Evolutionary conservation across 768 basidiomycete species (phyloP).

Genomic region (Termitomyces sp.): DNA sequence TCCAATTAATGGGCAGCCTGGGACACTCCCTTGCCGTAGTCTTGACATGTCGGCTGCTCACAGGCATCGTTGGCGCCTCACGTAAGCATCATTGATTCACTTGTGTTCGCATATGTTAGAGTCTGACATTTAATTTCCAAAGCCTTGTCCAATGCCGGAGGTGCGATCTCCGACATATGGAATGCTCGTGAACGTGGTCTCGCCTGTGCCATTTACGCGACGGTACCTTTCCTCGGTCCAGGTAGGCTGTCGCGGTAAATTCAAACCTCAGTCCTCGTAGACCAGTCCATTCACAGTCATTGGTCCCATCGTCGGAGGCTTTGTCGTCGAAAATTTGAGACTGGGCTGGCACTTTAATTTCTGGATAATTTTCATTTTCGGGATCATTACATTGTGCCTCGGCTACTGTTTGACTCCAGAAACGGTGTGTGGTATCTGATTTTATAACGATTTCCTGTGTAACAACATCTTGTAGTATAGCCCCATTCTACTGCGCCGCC

Average conservation of each 20-base stretch:
- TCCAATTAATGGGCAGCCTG: slow-evolving; percentile 50
- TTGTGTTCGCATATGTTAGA: background rate
- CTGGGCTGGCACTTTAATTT: slow-evolving; percentile 62
- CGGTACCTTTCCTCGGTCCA: slow-evolving; percentile 54
- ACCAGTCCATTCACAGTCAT: slow-evolving; percentile 31
- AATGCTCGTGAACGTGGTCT: slow-evolving; percentile 53
- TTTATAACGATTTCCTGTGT: background rate
- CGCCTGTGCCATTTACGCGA: slow-evolving; percentile 53
- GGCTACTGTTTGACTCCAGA: slow-evolving; percentile 50
- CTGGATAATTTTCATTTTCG: slow-evolving; percentile 58
- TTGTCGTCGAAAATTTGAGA: slow-evolving; percentile 39
- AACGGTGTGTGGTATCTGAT: slow-evolving; percentile 34
- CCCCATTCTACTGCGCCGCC: slow-evolving; percentile 52
- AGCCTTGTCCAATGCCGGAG: slow-evolving; percentile 58
- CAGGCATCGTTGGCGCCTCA: slow-evolving; percentile 54
- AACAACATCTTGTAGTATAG: slow-evolving; percentile 35
- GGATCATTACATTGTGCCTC: slow-evolving; percentile 36
- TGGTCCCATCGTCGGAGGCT: slow-evolving; percentile 69
- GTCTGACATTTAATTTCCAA: slow-evolving; percentile 5
- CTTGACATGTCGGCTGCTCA: slow-evolving; percentile 47
- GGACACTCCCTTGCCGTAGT: slow-evolving; percentile 43
- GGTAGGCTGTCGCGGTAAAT: slow-evolving; percentile 22
- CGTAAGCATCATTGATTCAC: slow-evolving; percentile 27
- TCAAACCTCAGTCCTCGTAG: background rate
- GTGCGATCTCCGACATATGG: slow-evolving; percentile 55